phyloP scores from a whole-genome alignment of 2,329 filamentous ascomycete species.

The Aureobasidium zeae region DNA sequence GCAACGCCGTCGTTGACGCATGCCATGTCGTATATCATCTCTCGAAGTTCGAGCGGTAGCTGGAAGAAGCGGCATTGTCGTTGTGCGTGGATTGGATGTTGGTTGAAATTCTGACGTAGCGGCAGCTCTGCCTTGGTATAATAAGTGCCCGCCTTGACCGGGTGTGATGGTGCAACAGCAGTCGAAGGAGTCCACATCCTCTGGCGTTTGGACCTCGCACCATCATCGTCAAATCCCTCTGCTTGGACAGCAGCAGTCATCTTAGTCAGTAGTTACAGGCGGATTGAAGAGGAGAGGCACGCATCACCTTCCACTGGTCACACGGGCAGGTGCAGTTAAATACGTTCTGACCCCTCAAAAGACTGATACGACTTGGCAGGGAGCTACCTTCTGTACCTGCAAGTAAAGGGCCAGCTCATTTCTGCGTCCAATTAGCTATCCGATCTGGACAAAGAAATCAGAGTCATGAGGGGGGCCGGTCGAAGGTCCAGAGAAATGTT shows the following conservation, averaged over 20 bases:
- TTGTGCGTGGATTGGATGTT: constrained; percentile 8
- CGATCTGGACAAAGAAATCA: constrained; percentile 11
- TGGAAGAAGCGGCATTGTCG: constrained; percentile 14
- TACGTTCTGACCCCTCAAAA: constrained; percentile 11
- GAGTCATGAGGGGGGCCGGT: constrained; percentile 5
- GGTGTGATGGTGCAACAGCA: constrained; percentile 3
- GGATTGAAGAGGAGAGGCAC: not conserved
- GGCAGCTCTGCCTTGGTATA: constrained; percentile 20
- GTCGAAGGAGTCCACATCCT: constrained; percentile 8
- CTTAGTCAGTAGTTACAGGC: constrained; percentile 1
- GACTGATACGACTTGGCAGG: constrained; percentile 14
- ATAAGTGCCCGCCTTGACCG: constrained; percentile 1
- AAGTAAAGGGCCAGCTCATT: not conserved
- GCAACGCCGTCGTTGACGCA: constrained; percentile 10
- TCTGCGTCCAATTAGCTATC: constrained; percentile 10
- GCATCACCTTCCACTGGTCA: constrained; percentile 5
- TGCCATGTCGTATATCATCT: constrained; percentile 14
- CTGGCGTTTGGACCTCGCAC: constrained; percentile 10
- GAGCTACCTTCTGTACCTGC: too few relatives aligned
- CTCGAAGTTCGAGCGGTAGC: constrained; percentile 13
- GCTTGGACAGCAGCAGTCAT: not conserved
- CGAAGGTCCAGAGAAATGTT: constrained; percentile 5
- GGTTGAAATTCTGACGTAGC: constrained; percentile 18
- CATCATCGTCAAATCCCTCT: constrained; percentile 4
- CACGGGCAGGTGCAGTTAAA: constrained; percentile 7